Evolutionary conservation across 2,329 filamentous ascomycete genomes (phyloP), one percentile per base, ranked within the genome.

Genomic region (Coniella lustricola): DNA sequence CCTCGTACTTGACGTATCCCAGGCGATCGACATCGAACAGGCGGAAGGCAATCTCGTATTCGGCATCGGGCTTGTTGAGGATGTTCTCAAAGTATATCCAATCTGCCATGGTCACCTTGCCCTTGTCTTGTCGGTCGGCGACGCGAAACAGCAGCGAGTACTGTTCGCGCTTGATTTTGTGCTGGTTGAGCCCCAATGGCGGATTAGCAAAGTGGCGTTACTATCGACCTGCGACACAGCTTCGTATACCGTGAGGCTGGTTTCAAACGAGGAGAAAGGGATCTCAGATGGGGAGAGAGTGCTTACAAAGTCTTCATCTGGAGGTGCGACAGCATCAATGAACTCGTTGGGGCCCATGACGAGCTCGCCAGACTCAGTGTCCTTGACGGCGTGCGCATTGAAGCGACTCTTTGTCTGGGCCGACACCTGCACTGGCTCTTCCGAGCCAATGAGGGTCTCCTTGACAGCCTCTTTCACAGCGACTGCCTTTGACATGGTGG

Each of bases 21-120:
- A 82, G 86, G 53, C 87, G 81, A 44, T 91, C 83, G 59, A 88
- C 77, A 63, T 97, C 91, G 69, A 98, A 98, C 48, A 98, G 79
- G 60, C 93, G 87, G 72, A 97, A 98, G 14, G 93, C 91, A 60
- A 98, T 95, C 68, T 97, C 90, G 71, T 98, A 98, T 72, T 98
- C 93, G 66, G 93, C 93, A 63, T 97, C 93, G 54, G 93, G 87
- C 71, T 96, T 97, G 58, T 78, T 77, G 51, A 98, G 82, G 55
- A 98, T 79, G 72, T 95, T 94, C 71, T 96, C 88, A 68, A 97
- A 98, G 55, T 86, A 85, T 40, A 79, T 82, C 90, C 91, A 98
- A 71, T 98, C 93, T 52, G 82, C 74, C 47, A 97, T 72, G 58
- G 73, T 86, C 58, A 98, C 75, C 59, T 79, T 83, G 55, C 90